phyloP scores from a whole-genome alignment of 1,284 basidiomycete genomes.

The Austroboletus novae-zelandiae region DNA sequence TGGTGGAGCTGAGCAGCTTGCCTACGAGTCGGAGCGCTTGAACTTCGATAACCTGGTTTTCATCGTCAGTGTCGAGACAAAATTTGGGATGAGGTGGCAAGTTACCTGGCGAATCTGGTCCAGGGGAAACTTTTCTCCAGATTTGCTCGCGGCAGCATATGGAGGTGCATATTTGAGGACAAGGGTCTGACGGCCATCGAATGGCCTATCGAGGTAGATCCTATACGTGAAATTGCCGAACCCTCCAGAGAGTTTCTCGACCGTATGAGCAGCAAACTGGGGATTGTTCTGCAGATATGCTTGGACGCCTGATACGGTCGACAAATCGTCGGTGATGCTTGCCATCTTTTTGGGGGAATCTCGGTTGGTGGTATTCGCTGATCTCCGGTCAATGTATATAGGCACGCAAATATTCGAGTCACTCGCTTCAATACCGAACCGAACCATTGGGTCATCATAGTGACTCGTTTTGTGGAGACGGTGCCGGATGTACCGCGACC shows the following conservation, averaged over 20 bases:
- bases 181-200: constrained; percentile 42
- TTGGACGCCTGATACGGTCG: constrained; percentile 35
- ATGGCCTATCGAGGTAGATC: constrained; percentile 38
- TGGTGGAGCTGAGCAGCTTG: constrained; percentile 21
- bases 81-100: constrained; percentile 1
- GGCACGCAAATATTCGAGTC: no score
- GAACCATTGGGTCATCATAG: no score
- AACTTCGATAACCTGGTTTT: constrained; percentile 47
- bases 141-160: constrained; percentile 30
- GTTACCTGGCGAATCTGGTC: constrained; percentile 54
- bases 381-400: no score
- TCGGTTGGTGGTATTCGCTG: no score
- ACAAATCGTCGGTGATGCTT: constrained; percentile 29
- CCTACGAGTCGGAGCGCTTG: constrained; percentile 44
- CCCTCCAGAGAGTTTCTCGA: constrained; percentile 47
- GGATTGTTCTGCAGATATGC: constrained; percentile 38
- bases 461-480: no score
- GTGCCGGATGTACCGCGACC: no score
- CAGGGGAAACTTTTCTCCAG: constrained; percentile 33
- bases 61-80: constrained; percentile 2
- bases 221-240: constrained; percentile 53
- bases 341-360: constrained; percentile 16
- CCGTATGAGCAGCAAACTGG: constrained; percentile 35
- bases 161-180: constrained; percentile 58
- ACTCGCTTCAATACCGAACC: no score